Evolutionary conservation across 129 eudicot species (phyloP).

Genomic region (Apium graveolens): DNA sequence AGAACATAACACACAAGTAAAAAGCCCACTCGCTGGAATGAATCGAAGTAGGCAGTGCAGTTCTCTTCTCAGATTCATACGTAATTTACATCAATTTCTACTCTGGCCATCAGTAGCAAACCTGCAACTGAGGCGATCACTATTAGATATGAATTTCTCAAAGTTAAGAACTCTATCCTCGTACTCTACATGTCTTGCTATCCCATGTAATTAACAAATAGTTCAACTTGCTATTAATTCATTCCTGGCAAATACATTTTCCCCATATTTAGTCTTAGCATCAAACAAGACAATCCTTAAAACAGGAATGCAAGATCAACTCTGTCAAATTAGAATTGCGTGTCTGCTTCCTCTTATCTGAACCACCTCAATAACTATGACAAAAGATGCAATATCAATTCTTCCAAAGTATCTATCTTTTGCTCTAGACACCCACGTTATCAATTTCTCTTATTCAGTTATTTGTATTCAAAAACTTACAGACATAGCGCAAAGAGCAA

Average conservation of each 20-base stretch:
- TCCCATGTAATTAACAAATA: too few relatives aligned
- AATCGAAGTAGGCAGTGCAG: background rate
- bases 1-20: conserved; percentile 7
- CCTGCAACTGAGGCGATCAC: conserved; percentile 31
- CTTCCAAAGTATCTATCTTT: conserved; percentile 47
- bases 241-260: conserved; percentile 30
- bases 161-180: conserved; percentile 24
- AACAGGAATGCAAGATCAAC: conserved; percentile 18
- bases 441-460: conserved; percentile 14
- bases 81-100: conserved; percentile 31
- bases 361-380: conserved; percentile 51
- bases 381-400: conserved; percentile 43
- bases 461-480: conserved; percentile 28
- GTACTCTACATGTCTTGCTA: conserved; percentile 21
- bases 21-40: conserved; percentile 11
- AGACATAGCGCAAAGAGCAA: conserved; percentile 32
- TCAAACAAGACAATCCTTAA: conserved; percentile 24
- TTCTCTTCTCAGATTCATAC: conserved; percentile 26
- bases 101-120: conserved; percentile 44
- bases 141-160: conserved; percentile 22
- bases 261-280: conserved; percentile 33
- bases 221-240: too few relatives aligned
- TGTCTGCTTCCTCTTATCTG: conserved; percentile 34
- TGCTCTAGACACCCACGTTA: conserved; percentile 46
- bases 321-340: conserved; percentile 18